Evolutionary conservation across 2,329 filamentous ascomycete species (phyloP), one percentile per base, ranked within the genome.

Genomic region (Mariannaea elegans): DNA sequence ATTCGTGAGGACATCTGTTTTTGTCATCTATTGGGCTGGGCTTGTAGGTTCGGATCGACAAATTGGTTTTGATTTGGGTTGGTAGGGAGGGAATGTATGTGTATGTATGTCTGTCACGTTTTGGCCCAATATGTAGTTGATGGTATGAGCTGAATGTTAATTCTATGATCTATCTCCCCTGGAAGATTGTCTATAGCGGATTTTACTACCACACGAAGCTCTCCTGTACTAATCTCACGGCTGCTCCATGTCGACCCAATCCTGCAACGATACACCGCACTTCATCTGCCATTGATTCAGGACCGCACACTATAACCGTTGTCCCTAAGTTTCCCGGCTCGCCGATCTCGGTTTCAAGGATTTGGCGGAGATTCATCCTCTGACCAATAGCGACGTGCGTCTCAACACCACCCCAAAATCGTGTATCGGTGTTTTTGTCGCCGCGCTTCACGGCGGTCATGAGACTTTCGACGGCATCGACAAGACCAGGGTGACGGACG

Each of bases 191-290:
- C n/a, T n/a, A n/a, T n/a, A n/a, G n/a, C n/a, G n/a, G n/a, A n/a
- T n/a, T n/a, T n/a, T n/a, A 10, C 18, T 19, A 45, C 31, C 38
- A 21, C 32, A 41, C 41, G 24, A 47, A 50, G 24, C 52, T 45
- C 38, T 50, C 39, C 29, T 57, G 38, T 13, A 53, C 34, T 14
- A 56, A 24, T 16, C 45, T 46, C n/a, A 36, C 47, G 5, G 32
- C 19, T 13, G 32, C 36, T 4, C 47, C 47, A 29, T 47, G 47
- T 13, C 51, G 50, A 3, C 42, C 49, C 5, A 59, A 23, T 7
- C 34, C 36, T 31, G 44, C 16, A 5, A 59, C 36, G 13, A 59
- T 29, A 19, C 36, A 50, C 14, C n/a, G 44, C 29, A 49, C 44
- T 4, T 49, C 36, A 8, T 57, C 54, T 2, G 54, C 44, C 36